Evolutionary conservation across 441 rosid species (phyloP), one percentile per base, ranked within the genome.

Genomic region (Euphorbia celastroides): DNA sequence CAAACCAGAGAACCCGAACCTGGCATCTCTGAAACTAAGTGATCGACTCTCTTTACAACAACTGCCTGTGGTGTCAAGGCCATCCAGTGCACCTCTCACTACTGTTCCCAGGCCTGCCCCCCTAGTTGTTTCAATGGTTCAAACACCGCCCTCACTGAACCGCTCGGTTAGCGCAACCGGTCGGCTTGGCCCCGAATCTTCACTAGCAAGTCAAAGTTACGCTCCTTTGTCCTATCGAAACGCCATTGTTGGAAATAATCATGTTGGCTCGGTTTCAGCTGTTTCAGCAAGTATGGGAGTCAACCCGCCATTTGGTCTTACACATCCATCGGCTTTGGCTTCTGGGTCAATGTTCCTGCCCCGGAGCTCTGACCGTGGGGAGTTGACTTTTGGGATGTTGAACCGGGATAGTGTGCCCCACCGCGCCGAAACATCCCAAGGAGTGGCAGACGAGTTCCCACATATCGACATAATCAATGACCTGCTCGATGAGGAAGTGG

Each of bases 391-490:
- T 69, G 81, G 80, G 69, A 71, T 76, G 73, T 72, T 80, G 57
- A 64, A 71, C 36, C 75, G 72, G 72, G 92, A 83, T 31, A 25
- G 77, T 77, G 90, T 86, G 26, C 74, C 71, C 30, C 83, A 76
- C 58, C 83, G 92, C 92, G 68, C 81, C 75, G 99, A 89, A 65
- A 73, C 73, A 72, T 68, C 83, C 67, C 90, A 81, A 62, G 85
- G 83, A 74, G 79, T 79, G 27, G 84, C 80, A 1, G 96, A 91
- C 70, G 99, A 93, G 69, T 93, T 89, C 72, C 99, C 99, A 4
- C 99, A 93, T 73, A 83, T 91, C 3, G 96, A 86, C 68, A 93
- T 93, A 73, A 93, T 91, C 80, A 93, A 93, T 44, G 97, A 93
- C 70, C 74, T 91, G 75, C 96, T 93, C 56, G 93, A 91, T 68